Evolutionary conservation across 208 protist species (phyloP).

Genomic region (Crithidia sp.): DNA sequence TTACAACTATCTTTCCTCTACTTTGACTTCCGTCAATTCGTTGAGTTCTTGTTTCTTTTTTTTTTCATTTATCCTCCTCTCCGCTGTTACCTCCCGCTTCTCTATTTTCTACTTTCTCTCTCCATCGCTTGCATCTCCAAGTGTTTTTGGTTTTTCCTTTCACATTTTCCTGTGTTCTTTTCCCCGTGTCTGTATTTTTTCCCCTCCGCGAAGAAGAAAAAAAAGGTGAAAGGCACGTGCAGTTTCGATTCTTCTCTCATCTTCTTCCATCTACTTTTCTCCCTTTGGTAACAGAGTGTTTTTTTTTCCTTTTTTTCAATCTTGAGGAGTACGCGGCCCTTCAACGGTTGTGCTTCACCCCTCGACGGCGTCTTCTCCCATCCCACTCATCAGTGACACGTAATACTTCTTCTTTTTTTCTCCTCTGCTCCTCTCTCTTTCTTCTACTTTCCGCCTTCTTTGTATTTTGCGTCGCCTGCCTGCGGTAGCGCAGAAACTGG

Average conservation of each 20-base stretch:
- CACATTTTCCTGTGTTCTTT: not conserved
- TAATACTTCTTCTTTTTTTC: not conserved
- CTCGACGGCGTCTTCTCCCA: not conserved
- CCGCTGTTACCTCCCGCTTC: not conserved
- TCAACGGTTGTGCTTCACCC: not conserved
- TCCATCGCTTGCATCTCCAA: not conserved
- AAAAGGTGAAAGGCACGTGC: too few species aligned
- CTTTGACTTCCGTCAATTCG: too few species aligned
- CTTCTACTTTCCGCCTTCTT: slow-evolving; percentile 1
- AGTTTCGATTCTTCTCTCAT: not conserved
- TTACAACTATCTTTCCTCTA: too few species aligned
- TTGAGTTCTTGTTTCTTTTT: too few species aligned
- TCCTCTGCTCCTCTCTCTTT: not conserved
- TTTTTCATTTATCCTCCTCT: too few species aligned
- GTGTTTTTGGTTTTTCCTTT: not conserved
- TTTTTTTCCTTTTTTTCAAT: not conserved
- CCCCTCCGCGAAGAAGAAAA: too few species aligned
- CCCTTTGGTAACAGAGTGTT: not conserved
- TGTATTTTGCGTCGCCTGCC: not conserved
- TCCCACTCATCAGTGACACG: not conserved
- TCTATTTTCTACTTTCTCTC: not conserved
- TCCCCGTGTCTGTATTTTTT: not conserved
- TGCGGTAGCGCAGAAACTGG: not conserved
- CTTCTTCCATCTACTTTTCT: not conserved
- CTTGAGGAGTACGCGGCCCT: not conserved